phyloP scores from a whole-genome alignment of 495 filamentous ascomycete species.

The Gamarada debralockiae region DNA sequence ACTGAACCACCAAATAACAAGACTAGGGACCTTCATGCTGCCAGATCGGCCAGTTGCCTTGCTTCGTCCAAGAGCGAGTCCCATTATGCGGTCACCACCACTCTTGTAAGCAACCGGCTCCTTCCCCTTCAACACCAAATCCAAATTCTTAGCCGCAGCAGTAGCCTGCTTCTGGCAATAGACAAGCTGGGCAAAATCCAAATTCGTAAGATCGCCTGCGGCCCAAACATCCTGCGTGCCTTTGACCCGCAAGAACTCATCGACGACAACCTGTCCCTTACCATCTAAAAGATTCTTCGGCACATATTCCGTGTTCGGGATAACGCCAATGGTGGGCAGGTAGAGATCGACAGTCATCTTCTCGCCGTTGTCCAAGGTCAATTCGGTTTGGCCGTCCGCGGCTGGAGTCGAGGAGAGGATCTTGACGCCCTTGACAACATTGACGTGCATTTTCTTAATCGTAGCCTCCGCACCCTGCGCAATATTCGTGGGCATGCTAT shows the following conservation, averaged over 20 bases:
- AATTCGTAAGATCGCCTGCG: slow-evolving; percentile 33
- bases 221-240: slow-evolving; percentile 35
- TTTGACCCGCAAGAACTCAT: slow-evolving; percentile 30
- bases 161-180: slow-evolving; percentile 11
- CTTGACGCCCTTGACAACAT: slow-evolving; percentile 17
- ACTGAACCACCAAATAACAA: slow-evolving; percentile 20
- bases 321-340: slow-evolving; percentile 38
- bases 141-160: slow-evolving; percentile 18
- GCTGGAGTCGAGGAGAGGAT: slow-evolving; percentile 6
- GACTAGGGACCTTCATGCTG: slow-evolving; percentile 18
- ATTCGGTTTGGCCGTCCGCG: slow-evolving; percentile 17
- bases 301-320: slow-evolving; percentile 38
- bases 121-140: slow-evolving; percentile 25
- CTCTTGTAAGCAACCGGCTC: slow-evolving; percentile 35
- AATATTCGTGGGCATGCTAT: slow-evolving; percentile 18
- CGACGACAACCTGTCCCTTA: slow-evolving; percentile 32
- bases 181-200: slow-evolving; percentile 8
- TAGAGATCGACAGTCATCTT: slow-evolving; percentile 35
- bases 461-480: slow-evolving; percentile 25
- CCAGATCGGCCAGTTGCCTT: slow-evolving; percentile 19
- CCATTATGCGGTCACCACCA: slow-evolving; percentile 23
- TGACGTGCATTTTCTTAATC: slow-evolving; percentile 33
- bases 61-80: slow-evolving; percentile 20
- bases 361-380: slow-evolving; percentile 23
- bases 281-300: slow-evolving; percentile 28